A percentile compares a stretch with the other conserved stretches of the same genome.
These are phyloP conservation scores for Nicotiana paniculata DNA, from an alignment of 257 asterid genomes.

Conservation along the genomic window DNA sequence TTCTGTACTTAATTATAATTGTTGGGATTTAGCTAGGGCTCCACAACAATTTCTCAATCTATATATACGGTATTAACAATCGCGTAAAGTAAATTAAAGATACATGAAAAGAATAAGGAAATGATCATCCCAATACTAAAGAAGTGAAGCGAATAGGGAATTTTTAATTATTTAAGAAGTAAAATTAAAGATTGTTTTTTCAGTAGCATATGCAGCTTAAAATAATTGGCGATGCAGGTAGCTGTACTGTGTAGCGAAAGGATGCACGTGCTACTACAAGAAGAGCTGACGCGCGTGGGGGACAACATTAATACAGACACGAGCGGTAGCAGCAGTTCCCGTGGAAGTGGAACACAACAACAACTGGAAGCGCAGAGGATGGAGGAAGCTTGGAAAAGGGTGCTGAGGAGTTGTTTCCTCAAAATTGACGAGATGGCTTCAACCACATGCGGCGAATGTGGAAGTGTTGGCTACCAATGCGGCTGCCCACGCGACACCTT, in stretches of 20 bases:
- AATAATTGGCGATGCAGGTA: conserved; percentile 1
- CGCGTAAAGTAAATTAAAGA: too few species aligned
- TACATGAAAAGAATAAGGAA: too few species aligned
- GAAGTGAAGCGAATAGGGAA: not conserved
- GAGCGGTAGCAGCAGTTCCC: not conserved
- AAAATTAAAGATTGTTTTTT: not conserved
- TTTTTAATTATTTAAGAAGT: too few species aligned
- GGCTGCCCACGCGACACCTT: not conserved
- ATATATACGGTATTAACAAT: too few species aligned
- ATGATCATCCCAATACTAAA: too few species aligned
- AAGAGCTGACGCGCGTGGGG: conserved; percentile 7
- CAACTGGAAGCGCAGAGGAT: too few species aligned
- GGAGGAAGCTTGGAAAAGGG: conserved; percentile 5
- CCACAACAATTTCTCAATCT: too few species aligned
- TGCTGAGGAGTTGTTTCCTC: conserved; percentile 4
- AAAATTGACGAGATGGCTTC: not conserved
- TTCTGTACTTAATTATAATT: too few species aligned
- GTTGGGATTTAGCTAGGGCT: too few species aligned
- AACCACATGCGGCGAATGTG: not conserved
- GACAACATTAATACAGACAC: not conserved
- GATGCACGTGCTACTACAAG: conserved; percentile 12
- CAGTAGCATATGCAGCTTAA: not conserved
- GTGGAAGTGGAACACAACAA: not conserved
- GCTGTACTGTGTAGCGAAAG: conserved; percentile 10
- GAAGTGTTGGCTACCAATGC: not conserved